Evolutionary conservation across 2,329 filamentous ascomycete species (phyloP).

Genomic region (Coniochaeta hoffmannii): DNA sequence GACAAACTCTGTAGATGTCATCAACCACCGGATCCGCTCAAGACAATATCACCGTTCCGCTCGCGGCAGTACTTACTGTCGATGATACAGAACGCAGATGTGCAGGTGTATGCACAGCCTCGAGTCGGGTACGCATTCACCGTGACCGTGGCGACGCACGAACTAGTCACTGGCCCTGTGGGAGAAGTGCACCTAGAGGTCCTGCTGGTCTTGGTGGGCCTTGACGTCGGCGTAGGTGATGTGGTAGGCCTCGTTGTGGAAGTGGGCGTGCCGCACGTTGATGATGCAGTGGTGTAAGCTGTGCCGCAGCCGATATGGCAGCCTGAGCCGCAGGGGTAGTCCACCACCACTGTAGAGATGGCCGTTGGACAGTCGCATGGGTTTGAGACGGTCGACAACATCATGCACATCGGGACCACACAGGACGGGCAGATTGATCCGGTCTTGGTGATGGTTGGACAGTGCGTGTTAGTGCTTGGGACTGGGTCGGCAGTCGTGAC

Average conservation of each 20-base stretch:
- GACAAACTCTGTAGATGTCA: constrained; percentile 3
- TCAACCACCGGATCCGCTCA: not conserved
- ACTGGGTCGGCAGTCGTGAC: not conserved
- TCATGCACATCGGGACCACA: not conserved
- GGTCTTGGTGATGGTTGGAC: constrained; percentile 7
- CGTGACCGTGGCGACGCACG: constrained; percentile 7
- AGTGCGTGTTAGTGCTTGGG: not conserved
- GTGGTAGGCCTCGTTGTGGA: not conserved
- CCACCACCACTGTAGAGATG: constrained; percentile 4
- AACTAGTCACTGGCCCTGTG: not conserved
- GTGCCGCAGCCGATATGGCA: constrained; percentile 6
- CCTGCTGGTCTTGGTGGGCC: not conserved
- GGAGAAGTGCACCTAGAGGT: not conserved
- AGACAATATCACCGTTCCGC: not conserved
- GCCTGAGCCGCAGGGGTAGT: constrained; percentile 4
- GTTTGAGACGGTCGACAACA: constrained; percentile 3
- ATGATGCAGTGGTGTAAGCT: constrained; percentile 1
- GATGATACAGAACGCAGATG: constrained; percentile 4
- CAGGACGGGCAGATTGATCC: constrained; percentile 5
- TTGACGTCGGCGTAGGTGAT: not conserved
- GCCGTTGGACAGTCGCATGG: constrained; percentile 7
- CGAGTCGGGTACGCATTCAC: constrained; percentile 2
- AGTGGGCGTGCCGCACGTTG: not conserved
- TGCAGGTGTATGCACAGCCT: not conserved
- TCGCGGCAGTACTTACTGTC: constrained; percentile 6